A percentile compares a stretch with the other conserved stretches of the same genome.
Conservation (phyloP, 106 monocot genomes). For the Gastrodia elata region DNA sequence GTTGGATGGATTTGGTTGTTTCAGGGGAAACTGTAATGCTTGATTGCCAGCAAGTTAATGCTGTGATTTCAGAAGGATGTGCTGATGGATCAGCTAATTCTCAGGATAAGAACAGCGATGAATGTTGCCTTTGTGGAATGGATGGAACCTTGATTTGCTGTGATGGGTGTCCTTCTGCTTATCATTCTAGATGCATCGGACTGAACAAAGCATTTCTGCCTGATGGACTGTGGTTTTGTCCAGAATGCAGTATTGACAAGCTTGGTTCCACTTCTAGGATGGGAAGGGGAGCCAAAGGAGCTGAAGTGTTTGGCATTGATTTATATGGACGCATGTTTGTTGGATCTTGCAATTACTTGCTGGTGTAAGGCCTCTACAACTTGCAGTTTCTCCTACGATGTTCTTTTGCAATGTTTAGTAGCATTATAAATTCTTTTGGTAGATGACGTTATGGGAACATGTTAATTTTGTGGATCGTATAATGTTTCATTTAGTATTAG, state of each 20-base stretch:
- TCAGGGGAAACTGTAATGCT: constrained; percentile 16
- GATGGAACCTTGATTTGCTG: constrained; percentile 85
- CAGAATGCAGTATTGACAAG: constrained; percentile 57
- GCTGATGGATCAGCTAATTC: constrained; percentile 9
- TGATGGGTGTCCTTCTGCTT: constrained; percentile 88
- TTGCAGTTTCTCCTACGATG: not conserved
- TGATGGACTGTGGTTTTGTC: constrained; percentile 73
- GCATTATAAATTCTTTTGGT: not conserved
- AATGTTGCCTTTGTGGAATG: constrained; percentile 87
- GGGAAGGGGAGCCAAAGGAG: constrained; percentile 58
- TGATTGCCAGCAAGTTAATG: not conserved
- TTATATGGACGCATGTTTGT: constrained; percentile 48
- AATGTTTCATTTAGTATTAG: too few relatives aligned
- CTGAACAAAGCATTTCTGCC: constrained; percentile 66
- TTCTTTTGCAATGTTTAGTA: not conserved
- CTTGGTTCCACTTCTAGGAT: constrained; percentile 29
- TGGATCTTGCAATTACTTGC: constrained; percentile 81
- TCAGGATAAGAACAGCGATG: constrained; percentile 73
- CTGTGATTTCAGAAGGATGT: constrained; percentile 5
- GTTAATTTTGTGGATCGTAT: too few relatives aligned
- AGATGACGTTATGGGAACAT: not conserved
- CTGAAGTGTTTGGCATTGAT: constrained; percentile 66
- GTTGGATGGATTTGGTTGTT: constrained; percentile 20
- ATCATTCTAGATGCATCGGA: constrained; percentile 92
- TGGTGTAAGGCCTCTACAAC: constrained; percentile 52